These are phyloP conservation scores for Sonneratia caseolaris DNA, from an alignment of 345 rosid species.

Conservation along the genomic window DNA sequence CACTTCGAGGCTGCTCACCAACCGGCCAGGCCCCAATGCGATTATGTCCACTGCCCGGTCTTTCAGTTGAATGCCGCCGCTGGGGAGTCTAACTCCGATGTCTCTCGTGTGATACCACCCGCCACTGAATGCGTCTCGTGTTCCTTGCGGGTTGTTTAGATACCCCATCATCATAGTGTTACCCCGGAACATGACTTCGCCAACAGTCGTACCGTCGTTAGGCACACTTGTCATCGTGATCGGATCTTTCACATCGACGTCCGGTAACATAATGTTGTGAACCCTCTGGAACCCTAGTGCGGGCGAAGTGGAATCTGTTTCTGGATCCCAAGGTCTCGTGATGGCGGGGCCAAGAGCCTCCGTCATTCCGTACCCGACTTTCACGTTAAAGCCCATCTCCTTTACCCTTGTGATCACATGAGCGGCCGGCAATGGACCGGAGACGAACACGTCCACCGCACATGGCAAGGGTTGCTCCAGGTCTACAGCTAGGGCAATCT, in stretches of 20 bases:
- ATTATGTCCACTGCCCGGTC: constrained; percentile 44
- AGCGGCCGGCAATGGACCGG: constrained; percentile 24
- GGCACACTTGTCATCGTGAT: constrained; percentile 38
- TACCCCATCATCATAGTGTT: constrained; percentile 55
- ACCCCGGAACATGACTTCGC: constrained; percentile 51
- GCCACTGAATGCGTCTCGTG: constrained; percentile 35
- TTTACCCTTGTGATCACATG: constrained; percentile 19
- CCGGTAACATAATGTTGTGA: constrained; percentile 23
- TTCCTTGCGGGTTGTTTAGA: constrained; percentile 30
- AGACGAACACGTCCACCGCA: constrained; percentile 27
- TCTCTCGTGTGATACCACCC: constrained; percentile 67
- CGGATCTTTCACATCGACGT: constrained; percentile 46
- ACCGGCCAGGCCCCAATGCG: constrained; percentile 8
- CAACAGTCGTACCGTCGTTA: constrained; percentile 40
- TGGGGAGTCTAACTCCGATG: constrained; percentile 34
- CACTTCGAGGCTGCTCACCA: constrained; percentile 38
- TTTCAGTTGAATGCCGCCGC: constrained; percentile 46
- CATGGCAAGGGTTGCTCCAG: constrained; percentile 6
- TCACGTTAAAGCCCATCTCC: constrained; percentile 34
- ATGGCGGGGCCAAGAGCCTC: constrained; percentile 41
- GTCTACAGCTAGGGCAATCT: constrained; percentile 14
- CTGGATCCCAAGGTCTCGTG: constrained; percentile 25
- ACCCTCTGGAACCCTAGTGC: constrained; percentile 19
- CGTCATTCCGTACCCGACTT: constrained; percentile 49
- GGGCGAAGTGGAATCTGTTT: neutral